A percentile compares a stretch with the other conserved stretches of the same genome.
Conservation (phyloP, 177 flowering plant genomes). For the Vitis hybrid region DNA sequence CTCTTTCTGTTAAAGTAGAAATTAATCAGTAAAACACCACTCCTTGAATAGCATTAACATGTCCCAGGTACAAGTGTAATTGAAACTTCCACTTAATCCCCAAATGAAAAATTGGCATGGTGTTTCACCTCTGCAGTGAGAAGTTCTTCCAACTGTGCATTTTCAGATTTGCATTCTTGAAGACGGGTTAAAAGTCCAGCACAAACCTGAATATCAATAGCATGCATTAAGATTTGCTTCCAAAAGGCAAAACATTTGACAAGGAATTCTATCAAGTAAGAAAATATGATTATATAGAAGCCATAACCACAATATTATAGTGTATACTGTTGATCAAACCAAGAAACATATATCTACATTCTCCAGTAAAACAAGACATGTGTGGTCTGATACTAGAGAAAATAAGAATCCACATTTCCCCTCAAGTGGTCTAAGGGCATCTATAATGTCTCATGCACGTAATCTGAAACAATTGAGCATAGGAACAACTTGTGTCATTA, state of each 20-base stretch:
- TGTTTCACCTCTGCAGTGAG: slow-evolving; percentile 76
- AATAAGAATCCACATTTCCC: no score
- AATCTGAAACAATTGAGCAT: no score
- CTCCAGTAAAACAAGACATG: no score
- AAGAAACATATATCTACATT: no score
- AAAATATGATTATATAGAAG: no score
- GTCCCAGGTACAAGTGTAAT: background rate
- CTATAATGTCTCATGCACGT: no score
- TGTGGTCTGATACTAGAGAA: no score
- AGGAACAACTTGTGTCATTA: no score
- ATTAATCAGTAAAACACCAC: slow-evolving; percentile 2
- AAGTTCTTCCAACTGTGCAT: slow-evolving; percentile 98
- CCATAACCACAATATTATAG: no score
- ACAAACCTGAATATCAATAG: slow-evolving; percentile 61
- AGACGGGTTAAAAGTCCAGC: slow-evolving; percentile 98
- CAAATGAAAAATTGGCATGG: background rate
- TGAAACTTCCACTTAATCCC: background rate
- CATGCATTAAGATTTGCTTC: slow-evolving; percentile 6
- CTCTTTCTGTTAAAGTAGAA: slow-evolving; percentile 63
- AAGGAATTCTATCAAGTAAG: no score
- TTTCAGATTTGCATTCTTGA: slow-evolving; percentile 96
- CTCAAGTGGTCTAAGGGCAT: no score
- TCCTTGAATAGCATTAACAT: background rate
- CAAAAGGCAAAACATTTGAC: background rate
- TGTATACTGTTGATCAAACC: no score